Percentiles rank a stretch among this genome's conserved stretches.
Evolutionary conservation across 768 basidiomycete genomes (phyloP).

Genomic region (Tulasnella sp.): DNA sequence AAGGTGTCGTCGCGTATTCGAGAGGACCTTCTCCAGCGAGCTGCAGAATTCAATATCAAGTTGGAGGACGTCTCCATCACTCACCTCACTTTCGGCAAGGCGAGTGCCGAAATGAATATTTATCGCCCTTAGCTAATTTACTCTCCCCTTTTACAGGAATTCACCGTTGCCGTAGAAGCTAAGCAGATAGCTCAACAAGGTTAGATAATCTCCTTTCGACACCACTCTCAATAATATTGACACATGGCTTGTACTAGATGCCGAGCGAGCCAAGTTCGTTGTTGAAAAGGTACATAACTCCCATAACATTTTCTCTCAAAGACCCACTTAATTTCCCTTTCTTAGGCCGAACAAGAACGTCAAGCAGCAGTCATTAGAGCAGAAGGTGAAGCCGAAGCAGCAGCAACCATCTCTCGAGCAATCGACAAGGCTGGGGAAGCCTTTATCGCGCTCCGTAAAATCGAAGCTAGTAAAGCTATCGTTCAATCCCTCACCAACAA

Average conservation of each 20-base stretch:
- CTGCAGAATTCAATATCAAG: constrained; percentile 89
- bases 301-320: neutral
- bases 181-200: constrained; percentile 99
- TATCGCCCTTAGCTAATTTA: neutral
- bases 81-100: constrained; percentile 57
- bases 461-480: constrained; percentile 97
- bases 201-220: constrained; percentile 24
- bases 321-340: neutral
- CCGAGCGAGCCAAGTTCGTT: constrained; percentile 96
- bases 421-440: constrained; percentile 91
- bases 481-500: constrained; percentile 68
- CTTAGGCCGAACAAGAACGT: constrained; percentile 93
- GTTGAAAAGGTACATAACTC: constrained; percentile 72
- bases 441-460: constrained; percentile 87
- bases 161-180: constrained; percentile 95
- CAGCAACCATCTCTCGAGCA: constrained; percentile 78
- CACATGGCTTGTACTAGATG: constrained; percentile 41
- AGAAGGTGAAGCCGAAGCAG: constrained; percentile 97
- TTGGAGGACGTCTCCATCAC: constrained; percentile 97
- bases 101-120: constrained; percentile 22
- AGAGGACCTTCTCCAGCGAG: constrained; percentile 81
- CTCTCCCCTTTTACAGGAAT: constrained; percentile 44
- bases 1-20: constrained; percentile 87
- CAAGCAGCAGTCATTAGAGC: constrained; percentile 97
- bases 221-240: neutral